Evolutionary conservation across 768 basidiomycete genomes (phyloP).

Genomic region (Hygrophorus russula): DNA sequence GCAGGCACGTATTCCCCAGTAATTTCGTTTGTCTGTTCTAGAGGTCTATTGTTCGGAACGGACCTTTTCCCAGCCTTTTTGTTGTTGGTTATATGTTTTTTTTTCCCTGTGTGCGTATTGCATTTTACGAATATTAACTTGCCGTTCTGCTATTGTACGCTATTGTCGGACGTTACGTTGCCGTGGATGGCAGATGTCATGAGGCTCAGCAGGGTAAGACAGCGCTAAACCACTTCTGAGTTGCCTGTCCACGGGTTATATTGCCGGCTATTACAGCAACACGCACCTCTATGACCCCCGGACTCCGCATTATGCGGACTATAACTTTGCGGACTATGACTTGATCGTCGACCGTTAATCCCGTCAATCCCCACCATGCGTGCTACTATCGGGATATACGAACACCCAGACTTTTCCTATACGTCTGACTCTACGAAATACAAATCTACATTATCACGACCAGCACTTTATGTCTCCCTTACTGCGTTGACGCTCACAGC

Average conservation of each 20-base stretch:
- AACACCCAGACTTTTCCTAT: slow-evolving; percentile 21
- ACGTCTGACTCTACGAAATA: neutral
- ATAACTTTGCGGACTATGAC: neutral
- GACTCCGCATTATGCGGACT: no score
- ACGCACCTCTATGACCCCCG: no score
- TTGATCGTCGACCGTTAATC: neutral
- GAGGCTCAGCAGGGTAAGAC: no score
- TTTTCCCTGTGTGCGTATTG: neutral
- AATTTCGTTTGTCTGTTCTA: slow-evolving; percentile 80
- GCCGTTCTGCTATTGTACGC: neutral
- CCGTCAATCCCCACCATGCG: slow-evolving; percentile 19
- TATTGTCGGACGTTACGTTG: no score
- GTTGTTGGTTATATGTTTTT: slow-evolving; percentile 2
- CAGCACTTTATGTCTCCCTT: neutral
- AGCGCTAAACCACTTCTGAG: no score
- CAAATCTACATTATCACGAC: neutral
- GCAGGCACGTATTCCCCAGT: slow-evolving; percentile 77
- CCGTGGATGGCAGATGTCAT: no score
- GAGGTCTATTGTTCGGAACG: slow-evolving; percentile 7
- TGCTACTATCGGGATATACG: slow-evolving; percentile 25
- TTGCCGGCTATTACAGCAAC: no score
- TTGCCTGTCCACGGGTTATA: no score
- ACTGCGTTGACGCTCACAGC: neutral
- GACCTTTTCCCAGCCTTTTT: no score
- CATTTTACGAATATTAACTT: no score